phyloP scores from a whole-genome alignment of 768 basidiomycete genomes.

The Jaapia argillacea region DNA sequence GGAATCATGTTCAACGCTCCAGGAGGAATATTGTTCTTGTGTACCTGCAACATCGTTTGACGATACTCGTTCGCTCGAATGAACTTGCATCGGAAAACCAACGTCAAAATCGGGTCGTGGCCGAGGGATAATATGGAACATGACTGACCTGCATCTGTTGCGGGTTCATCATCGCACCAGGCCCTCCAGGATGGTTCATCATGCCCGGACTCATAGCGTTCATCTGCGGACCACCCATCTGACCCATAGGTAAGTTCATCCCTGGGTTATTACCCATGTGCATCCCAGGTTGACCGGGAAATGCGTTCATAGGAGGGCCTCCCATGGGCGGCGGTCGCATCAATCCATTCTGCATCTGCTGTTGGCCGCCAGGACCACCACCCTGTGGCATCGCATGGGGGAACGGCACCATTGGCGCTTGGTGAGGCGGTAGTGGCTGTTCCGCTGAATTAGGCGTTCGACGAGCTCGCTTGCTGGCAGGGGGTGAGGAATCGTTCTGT shows the following conservation, averaged over 20 bases:
- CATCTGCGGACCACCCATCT: constrained; percentile 23
- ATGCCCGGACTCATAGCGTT: constrained; percentile 26
- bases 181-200: constrained; percentile 25
- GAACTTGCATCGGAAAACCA: constrained; percentile 24
- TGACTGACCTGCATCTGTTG: constrained; percentile 13
- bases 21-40: not conserved
- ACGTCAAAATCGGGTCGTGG: too few relatives aligned
- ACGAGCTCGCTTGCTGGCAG: constrained; percentile 18
- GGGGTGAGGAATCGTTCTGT: constrained; percentile 45
- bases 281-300: constrained; percentile 18
- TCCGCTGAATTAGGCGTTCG: constrained; percentile 18
- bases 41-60: not conserved
- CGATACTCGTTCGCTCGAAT: constrained; percentile 15
- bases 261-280: constrained; percentile 6
- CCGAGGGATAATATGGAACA: not conserved
- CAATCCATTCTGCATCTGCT: constrained; percentile 28
- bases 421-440: constrained; percentile 41
- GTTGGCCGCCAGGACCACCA: constrained; percentile 23
- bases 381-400: constrained; percentile 22
- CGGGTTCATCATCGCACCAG: constrained; percentile 25
- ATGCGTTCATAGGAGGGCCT: constrained; percentile 24
- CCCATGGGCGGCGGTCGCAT: constrained; percentile 26
- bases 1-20: constrained; percentile 4
- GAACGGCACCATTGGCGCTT: constrained; percentile 25
- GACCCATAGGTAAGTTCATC: constrained; percentile 24